Percentiles rank a stretch among this genome's conserved stretches.
Conservation (phyloP, 805 yeast genomes). For the Schwanniomyces vanrijiae region DNA sequence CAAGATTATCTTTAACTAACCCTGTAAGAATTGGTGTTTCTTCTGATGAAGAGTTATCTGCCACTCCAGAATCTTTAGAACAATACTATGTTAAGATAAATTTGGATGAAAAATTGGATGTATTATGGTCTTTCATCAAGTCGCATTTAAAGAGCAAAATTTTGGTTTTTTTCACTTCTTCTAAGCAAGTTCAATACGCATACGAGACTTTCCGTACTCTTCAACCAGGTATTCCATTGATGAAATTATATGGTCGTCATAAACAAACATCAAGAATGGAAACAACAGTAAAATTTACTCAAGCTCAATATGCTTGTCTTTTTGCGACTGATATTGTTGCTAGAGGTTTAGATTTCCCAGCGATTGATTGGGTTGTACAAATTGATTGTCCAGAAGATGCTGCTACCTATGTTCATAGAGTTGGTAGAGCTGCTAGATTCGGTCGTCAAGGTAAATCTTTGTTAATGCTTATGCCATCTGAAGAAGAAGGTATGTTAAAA, state of each 20-base stretch:
- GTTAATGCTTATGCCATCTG: conserved; percentile 79
- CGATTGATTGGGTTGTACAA: conserved; percentile 93
- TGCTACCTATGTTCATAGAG: conserved; percentile 88
- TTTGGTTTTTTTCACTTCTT: conserved; percentile 80
- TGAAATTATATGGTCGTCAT: conserved; percentile 86
- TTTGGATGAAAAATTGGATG: conserved; percentile 79
- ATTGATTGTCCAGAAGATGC: conserved; percentile 89
- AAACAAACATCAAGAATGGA: conserved; percentile 88
- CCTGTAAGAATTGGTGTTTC: conserved; percentile 51
- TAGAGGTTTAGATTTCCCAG: conserved; percentile 89
- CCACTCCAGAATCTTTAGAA: conserved; percentile 81
- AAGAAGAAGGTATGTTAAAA: conserved; percentile 72
- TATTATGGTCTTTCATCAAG: conserved; percentile 81
- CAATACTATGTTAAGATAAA: conserved; percentile 77
- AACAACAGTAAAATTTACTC: conserved; percentile 72
- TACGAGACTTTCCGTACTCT: conserved; percentile 83
- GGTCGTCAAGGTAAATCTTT: conserved; percentile 83
- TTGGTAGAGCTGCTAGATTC: conserved; percentile 86
- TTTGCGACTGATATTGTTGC: conserved; percentile 93
- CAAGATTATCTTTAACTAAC: conserved; percentile 67
- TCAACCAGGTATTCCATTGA: conserved; percentile 87
- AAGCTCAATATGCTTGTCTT: conserved; percentile 76
- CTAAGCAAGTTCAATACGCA: conserved; percentile 87
- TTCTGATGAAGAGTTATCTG: conserved; percentile 48
- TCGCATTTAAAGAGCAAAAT: conserved; percentile 79